phyloP scores from a whole-genome alignment of 2,329 filamentous ascomycete species.

The Aureobasidium sp. region DNA sequence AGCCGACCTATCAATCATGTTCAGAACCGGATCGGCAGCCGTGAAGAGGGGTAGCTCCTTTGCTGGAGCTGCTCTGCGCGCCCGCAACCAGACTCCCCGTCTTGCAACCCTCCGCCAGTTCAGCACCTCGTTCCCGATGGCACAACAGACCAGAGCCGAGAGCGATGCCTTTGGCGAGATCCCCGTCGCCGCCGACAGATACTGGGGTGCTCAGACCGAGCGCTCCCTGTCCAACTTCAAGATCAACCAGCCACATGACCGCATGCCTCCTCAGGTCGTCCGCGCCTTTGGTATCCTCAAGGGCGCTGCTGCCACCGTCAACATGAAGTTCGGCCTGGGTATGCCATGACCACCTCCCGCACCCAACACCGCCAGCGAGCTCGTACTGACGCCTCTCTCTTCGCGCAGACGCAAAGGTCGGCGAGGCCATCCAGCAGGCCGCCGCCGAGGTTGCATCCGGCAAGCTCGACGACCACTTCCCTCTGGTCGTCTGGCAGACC shows the following conservation, averaged over 20 bases:
- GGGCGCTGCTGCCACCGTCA: conserved; percentile 90
- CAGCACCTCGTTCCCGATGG: conserved; percentile 29
- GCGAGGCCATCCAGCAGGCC: conserved; percentile 88
- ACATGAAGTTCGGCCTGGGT: conserved; percentile 88
- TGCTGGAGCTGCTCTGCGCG: neutral
- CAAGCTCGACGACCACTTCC: conserved; percentile 95
- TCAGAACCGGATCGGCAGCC: conserved; percentile 11
- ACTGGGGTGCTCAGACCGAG: conserved; percentile 98
- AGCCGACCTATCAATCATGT: conserved; percentile 1
- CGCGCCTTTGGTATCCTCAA: conserved; percentile 95
- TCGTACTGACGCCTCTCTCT: conserved; percentile 8
- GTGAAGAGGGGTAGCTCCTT: conserved; percentile 13
- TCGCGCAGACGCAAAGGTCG: conserved; percentile 72
- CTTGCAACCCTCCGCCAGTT: conserved; percentile 20
- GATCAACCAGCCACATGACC: conserved; percentile 98
- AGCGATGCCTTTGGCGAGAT: conserved; percentile 97
- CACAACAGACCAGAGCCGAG: conserved; percentile 63
- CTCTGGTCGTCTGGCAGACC: conserved; percentile 98
- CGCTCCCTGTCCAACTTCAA: conserved; percentile 95
- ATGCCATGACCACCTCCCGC: conserved; percentile 31
- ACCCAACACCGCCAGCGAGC: neutral
- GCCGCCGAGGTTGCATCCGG: conserved; percentile 87
- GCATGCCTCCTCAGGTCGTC: conserved; percentile 90
- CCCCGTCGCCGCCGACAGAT: conserved; percentile 84
- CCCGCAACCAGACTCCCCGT: neutral